Evolutionary conservation across 768 basidiomycete species (phyloP), one percentile per base, ranked within the genome.

Genomic region (Leucocoprinus sp.): DNA sequence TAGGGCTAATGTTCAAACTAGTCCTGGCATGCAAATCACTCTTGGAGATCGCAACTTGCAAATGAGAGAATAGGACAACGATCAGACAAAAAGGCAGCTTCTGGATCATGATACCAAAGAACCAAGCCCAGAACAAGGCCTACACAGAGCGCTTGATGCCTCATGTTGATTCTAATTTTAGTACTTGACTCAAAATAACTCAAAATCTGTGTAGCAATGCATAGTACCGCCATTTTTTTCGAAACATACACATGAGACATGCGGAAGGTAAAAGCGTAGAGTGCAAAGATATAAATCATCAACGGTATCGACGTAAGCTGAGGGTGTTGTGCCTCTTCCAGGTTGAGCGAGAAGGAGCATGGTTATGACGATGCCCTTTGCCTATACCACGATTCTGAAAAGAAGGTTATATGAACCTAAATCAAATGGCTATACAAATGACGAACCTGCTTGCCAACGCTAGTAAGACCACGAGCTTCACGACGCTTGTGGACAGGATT

Each of bases 261-360:
- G 52, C 35, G 49, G 56, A 44, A 59, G 48, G 49, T 50, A 50
- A 42, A 44, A 19, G 50, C 50, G 50, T 52, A 56, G 43, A 48
- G 51, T 48, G 53, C 56, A 52, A 37, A 55, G 43, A 53, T 11
- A 49, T 56, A 58, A 45, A 37, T 56, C 52, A 70, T 78, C 76
- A 90, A 67, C 87, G 82, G 77, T 90, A 90, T 53, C 87, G 82
- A 61, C 84, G 87, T 52, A 90, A 77, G 65, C 81, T 84, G 77
- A 90, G 86, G 12, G 93, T 96, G 80, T 97, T 99, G 92, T 97
- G 89, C 65, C 77, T 92, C 70, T 89, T 92, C 93, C 93, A 98
- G 69, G 87, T 91, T 8, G 91, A 84, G 52, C 82, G 80, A 56
- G 82, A 80, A 37, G 92, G 91, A 35, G 84, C 80, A 64, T 97